Percentiles rank a stretch among this genome's conserved stretches.
phyloP scores from a whole-genome alignment of 1,284 basidiomycete species.

The Boletellus deceptivus region DNA sequence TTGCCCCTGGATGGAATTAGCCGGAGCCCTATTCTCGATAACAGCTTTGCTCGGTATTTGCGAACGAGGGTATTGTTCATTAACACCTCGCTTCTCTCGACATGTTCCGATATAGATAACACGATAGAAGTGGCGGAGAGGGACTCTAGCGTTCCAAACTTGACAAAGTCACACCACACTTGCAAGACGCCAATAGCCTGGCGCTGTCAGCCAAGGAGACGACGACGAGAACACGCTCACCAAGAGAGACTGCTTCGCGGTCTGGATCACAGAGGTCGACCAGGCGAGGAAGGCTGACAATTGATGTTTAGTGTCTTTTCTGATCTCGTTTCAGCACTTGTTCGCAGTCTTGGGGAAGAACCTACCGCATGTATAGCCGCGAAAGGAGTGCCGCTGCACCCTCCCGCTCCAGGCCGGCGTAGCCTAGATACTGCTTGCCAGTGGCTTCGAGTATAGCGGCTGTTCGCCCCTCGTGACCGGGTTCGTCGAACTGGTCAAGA shows the following conservation, averaged over 20 bases:
- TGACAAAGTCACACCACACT: conserved; percentile 71
- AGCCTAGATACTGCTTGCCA: conserved; percentile 59
- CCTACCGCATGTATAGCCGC: conserved; percentile 74
- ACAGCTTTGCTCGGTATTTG: conserved; percentile 64
- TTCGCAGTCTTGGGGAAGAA: background rate
- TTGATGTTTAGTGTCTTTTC: conserved; percentile 58
- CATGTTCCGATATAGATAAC: conserved; percentile 41
- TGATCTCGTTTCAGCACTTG: conserved; percentile 31
- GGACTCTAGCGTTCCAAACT: conserved; percentile 61
- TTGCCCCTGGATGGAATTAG: conserved; percentile 51
- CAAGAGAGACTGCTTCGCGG: conserved; percentile 46
- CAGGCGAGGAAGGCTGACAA: conserved; percentile 54
- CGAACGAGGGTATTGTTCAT: conserved; percentile 61
- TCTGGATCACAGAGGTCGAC: conserved; percentile 38
- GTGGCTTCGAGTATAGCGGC: conserved; percentile 56
- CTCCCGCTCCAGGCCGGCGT: conserved; percentile 80
- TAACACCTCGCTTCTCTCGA: conserved; percentile 43
- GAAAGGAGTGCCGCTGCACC: conserved; percentile 74
- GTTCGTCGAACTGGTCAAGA: conserved; percentile 78
- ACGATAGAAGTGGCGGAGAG: conserved; percentile 43
- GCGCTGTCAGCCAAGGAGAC: conserved; percentile 5
- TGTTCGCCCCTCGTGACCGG: conserved; percentile 46
- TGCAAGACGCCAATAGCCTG: conserved; percentile 73
- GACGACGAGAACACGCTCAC: conserved; percentile 38
- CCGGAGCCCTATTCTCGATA: conserved; percentile 62